Base-by-base conservation (phyloP, 2,329 filamentous ascomycete species). In the Fusarium goolgardi region DNA sequence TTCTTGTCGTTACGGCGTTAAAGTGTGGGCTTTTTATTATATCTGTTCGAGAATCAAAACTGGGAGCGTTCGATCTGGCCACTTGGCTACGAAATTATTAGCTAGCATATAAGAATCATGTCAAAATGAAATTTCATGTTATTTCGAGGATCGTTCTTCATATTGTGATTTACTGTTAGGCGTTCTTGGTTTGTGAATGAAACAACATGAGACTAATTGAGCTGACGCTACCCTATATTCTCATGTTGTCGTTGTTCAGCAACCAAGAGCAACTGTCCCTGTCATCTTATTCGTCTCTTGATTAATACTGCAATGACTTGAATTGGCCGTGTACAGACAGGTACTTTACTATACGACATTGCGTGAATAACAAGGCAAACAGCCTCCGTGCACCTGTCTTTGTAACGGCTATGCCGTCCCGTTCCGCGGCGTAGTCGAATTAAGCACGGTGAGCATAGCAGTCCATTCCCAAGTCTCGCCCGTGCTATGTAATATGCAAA, bases 391-490 rank as follows among this genome's bases (percentile, higher is more conserved):
- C 29, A 37, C 34, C 29, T 69, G 23, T n/a, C 60, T 39, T 47
- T 63, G n/a, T 18, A 23, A 58, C 70, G 70, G 67, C 55, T 49
- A 67, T 49, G 56, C 67, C 70, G 65, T 55, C 43, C 47, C 37
- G 43, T 63, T 63, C 63, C 51, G 47, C 45, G 70, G 59, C 55
- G 51, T 57, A 57, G 63, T 55, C 47, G 63, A 71, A 66, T 63
- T 70, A 55, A 71, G 68, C 60, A 59, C 59, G 64, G 63, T 65
- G 62, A 72, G 39, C 55, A 45, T 60, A 58, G 57, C 58, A 73
- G 50, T 54, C 44, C 23, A 53, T 49, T 49, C 43, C 40, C 53
- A 31, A 51, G 45, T 57, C 34, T 63, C 37, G 39, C n/a, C 11
- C 10, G 27, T 29, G 11, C 27, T 29, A 29, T 29, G 27, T 29